Conservation (phyloP, 768 basidiomycete genomes). For the Xerocomus spinulosus region DNA sequence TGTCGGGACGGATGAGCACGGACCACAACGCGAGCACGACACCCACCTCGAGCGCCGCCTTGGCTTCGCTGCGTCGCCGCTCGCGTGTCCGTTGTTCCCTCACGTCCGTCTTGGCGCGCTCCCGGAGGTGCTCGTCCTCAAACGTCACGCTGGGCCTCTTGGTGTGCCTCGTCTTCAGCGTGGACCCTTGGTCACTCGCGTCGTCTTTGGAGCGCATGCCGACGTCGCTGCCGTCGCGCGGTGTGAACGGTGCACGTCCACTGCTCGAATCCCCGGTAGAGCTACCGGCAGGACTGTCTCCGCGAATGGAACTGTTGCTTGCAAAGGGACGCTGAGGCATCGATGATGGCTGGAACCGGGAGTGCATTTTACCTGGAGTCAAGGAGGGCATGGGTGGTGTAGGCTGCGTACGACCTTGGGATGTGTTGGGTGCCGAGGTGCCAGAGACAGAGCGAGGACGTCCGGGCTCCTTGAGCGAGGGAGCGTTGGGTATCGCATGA, state of each 20-base stretch:
- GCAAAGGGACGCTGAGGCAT: conserved; percentile 55
- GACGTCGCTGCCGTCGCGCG: conserved; percentile 71
- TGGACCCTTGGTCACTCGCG: conserved; percentile 23
- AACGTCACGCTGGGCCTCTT: conserved; percentile 69
- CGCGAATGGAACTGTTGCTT: conserved; percentile 30
- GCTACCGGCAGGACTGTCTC: conserved; percentile 70
- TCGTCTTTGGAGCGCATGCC: conserved; percentile 21
- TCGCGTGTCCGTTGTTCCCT: conserved; percentile 60
- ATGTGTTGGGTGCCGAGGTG: conserved; percentile 4
- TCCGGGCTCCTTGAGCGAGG: conserved; percentile 25
- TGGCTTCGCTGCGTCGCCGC: conserved; percentile 76
- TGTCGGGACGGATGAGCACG: conserved; percentile 25
- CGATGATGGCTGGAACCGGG: conserved; percentile 11
- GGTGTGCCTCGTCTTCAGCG: conserved; percentile 33
- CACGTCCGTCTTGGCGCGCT: conserved; percentile 28
- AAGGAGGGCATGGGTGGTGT: background rate
- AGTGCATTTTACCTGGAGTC: conserved; percentile 18
- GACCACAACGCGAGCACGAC: background rate
- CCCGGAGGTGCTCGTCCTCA: conserved; percentile 43
- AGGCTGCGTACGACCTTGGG: conserved; percentile 13
- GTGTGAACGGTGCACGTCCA: conserved; percentile 70
- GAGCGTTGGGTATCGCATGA: conserved; percentile 29
- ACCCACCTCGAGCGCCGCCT: conserved; percentile 78
- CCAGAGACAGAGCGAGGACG: conserved; percentile 10
- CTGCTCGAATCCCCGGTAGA: conserved; percentile 84